phyloP scores from a whole-genome alignment of 345 rosid genomes.

The Psidium friedrichsthalianum region DNA sequence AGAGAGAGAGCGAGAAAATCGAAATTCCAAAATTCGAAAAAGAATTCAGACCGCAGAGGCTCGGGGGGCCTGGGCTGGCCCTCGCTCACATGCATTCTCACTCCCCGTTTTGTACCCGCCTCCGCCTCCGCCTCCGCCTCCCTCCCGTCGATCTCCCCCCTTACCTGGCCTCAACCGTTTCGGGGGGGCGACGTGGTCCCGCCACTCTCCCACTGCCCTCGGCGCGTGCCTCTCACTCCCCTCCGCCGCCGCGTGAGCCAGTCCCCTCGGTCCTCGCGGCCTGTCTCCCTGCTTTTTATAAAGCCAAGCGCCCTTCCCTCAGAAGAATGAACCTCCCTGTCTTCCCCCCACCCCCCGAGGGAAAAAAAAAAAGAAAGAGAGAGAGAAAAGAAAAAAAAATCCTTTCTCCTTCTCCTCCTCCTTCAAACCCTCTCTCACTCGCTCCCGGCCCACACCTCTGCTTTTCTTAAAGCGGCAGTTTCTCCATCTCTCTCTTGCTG shows the following conservation, averaged over 20 bases:
- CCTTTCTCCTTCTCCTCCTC: background rate
- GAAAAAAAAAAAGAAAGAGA: background rate
- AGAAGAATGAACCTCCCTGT: background rate
- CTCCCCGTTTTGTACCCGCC: background rate
- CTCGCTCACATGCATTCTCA: background rate
- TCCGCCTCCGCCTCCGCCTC: too few relatives aligned
- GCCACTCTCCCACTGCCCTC: background rate
- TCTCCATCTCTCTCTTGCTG: background rate
- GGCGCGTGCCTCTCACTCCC: conserved; percentile 4
- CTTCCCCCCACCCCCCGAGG: background rate
- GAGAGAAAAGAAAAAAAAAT: background rate
- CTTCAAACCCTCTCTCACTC: background rate
- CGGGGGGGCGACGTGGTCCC: background rate
- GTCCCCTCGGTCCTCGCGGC: background rate
- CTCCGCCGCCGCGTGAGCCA: conserved; percentile 5
- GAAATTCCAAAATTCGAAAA: background rate
- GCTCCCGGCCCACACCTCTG: background rate
- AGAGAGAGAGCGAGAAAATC: background rate
- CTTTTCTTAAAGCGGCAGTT: background rate
- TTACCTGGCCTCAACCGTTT: conserved; percentile 1
- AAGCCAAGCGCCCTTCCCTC: conserved; percentile 6
- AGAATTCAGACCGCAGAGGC: background rate
- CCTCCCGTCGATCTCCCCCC: background rate
- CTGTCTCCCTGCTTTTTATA: conserved; percentile 6
- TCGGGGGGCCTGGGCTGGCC: background rate